Evolutionary conservation across 2,329 filamentous ascomycete genomes (phyloP).

Genomic region (Colletotrichum magnum): DNA sequence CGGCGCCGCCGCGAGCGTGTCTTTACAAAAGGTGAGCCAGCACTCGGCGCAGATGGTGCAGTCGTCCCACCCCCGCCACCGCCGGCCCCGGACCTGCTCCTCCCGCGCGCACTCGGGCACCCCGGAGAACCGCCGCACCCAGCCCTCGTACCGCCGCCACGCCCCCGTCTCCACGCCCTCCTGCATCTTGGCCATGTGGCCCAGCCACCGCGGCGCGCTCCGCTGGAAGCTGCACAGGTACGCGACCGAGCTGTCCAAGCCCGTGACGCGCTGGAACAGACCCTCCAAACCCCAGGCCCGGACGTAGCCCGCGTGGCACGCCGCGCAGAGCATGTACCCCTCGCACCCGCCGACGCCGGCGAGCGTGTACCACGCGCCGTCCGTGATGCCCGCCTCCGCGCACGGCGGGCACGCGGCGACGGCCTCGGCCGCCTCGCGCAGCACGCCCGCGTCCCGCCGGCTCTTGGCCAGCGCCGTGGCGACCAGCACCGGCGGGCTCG

Average conservation of each 20-base stretch:
- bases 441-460: slow-evolving; percentile 45
- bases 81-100: slow-evolving; percentile 7
- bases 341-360: slow-evolving; percentile 40
- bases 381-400: slow-evolving; percentile 45
- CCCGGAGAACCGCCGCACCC: slow-evolving; percentile 45
- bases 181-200: slow-evolving; percentile 46
- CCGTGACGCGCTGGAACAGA: slow-evolving; percentile 47
- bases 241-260: slow-evolving; percentile 29
- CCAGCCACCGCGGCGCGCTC: slow-evolving; percentile 43
- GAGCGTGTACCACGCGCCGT: slow-evolving; percentile 53
- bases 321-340: slow-evolving; percentile 49
- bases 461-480: slow-evolving; percentile 47
- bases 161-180: slow-evolving; percentile 51
- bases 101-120: slow-evolving; percentile 33
- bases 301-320: slow-evolving; percentile 51
- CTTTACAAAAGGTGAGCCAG: slow-evolving; percentile 33
- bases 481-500: slow-evolving; percentile 39
- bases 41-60: slow-evolving; percentile 40
- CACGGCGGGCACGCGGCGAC: slow-evolving; percentile 47
- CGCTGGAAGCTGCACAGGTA: slow-evolving; percentile 51
- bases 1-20: slow-evolving; percentile 9
- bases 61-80: slow-evolving; percentile 42
- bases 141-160: slow-evolving; percentile 48
- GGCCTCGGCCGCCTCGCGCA: slow-evolving; percentile 45
- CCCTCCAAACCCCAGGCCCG: slow-evolving; percentile 44